Conservation (phyloP, 23 red algal genomes). For the Agarophyton chilense region DNA sequence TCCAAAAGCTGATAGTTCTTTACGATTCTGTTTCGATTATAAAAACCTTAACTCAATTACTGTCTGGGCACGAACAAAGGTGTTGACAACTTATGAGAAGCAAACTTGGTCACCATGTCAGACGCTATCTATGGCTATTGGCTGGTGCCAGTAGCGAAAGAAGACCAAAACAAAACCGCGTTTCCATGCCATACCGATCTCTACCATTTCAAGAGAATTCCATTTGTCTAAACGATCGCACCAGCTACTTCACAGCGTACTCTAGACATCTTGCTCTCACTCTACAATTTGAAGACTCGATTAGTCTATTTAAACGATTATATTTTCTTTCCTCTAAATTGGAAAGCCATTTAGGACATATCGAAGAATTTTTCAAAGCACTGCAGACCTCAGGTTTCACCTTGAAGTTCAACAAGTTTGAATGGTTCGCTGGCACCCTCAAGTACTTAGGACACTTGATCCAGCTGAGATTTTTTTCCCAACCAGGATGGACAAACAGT, state of each 20-base stretch:
- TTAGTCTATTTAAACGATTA: too few species aligned
- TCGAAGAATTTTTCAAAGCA: too few species aligned
- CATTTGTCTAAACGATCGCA: slow-evolving; percentile 26
- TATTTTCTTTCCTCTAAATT: too few species aligned
- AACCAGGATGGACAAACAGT: too few species aligned
- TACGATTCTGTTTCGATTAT: background rate
- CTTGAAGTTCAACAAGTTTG: too few species aligned
- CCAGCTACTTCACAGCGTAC: slow-evolving; percentile 18
- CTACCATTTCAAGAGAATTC: background rate
- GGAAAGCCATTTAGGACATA: too few species aligned
- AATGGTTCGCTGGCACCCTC: too few species aligned
- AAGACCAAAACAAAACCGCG: background rate
- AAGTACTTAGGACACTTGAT: too few species aligned
- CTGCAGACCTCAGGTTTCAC: too few species aligned
- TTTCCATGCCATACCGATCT: background rate
- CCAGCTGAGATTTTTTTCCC: too few species aligned
- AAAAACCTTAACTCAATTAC: background rate
- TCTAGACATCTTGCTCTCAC: background rate
- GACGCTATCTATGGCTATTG: slow-evolving; percentile 1
- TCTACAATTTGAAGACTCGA: too few species aligned
- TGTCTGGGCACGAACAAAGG: background rate
- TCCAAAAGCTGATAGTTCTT: background rate
- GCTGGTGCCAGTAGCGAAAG: background rate
- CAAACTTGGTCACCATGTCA: background rate
- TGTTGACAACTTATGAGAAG: background rate